Percentiles rank a stretch among this genome's conserved stretches.
phyloP scores from a whole-genome alignment of 1,139 yeast genomes.

The Yamadazyma pseudoaaseri region DNA sequence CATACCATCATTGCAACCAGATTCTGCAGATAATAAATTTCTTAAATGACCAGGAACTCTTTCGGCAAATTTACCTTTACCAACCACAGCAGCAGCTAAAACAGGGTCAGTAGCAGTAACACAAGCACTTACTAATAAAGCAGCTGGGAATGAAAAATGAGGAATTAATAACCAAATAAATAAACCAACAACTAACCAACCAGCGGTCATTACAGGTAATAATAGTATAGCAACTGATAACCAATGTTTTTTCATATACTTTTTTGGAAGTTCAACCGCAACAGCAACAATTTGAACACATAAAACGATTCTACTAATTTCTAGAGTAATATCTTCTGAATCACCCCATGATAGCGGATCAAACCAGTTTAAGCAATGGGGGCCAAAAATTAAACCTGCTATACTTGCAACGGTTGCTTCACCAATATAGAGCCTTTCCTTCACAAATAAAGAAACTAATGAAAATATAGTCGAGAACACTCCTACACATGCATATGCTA shows the following conservation, averaged over 20 bases:
- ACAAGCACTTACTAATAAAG: slow-evolving; percentile 84
- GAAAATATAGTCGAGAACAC: slow-evolving; percentile 87
- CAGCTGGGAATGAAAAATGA: slow-evolving; percentile 72
- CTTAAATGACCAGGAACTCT: slow-evolving; percentile 96
- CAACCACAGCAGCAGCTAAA: slow-evolving; percentile 96
- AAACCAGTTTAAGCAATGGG: slow-evolving; percentile 89
- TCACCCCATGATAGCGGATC: slow-evolving; percentile 91
- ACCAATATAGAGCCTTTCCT: slow-evolving; percentile 86
- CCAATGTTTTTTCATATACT: slow-evolving; percentile 93
- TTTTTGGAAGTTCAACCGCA: slow-evolving; percentile 93
- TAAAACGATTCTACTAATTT: slow-evolving; percentile 81
- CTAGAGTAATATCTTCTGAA: slow-evolving; percentile 80
- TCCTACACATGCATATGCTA: slow-evolving; percentile 92
- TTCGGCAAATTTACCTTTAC: slow-evolving; percentile 95
- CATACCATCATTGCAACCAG: slow-evolving; percentile 98
- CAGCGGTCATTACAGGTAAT: slow-evolving; percentile 90
- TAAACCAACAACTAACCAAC: slow-evolving; percentile 87
- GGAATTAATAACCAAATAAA: slow-evolving; percentile 87
- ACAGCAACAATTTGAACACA: slow-evolving; percentile 96
- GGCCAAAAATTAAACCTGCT: slow-evolving; percentile 90
- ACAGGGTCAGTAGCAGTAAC: slow-evolving; percentile 98
- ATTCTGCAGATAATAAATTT: slow-evolving; percentile 86
- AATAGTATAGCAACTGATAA: slow-evolving; percentile 72
- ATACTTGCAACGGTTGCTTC: slow-evolving; percentile 94
- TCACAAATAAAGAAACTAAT: slow-evolving; percentile 84